Evolutionary conservation across 176 grass and related monocot species (phyloP), one percentile per base, ranked within the genome.

Genomic region (Triticum aestivum): DNA sequence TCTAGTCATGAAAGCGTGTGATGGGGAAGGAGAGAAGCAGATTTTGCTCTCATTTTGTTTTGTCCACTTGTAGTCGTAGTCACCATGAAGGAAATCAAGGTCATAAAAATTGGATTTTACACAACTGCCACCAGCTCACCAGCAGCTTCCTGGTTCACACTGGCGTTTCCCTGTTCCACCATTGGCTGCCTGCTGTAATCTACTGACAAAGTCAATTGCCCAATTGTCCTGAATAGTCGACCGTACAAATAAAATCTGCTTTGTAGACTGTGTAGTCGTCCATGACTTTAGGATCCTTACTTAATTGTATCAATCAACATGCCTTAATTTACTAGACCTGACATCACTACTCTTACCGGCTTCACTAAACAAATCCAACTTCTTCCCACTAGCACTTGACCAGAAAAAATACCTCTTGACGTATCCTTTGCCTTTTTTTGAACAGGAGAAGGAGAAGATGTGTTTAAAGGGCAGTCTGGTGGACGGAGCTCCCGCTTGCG

Each of bases 1-100:
- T 72, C 13, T 84, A 54, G 72, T 79, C 13, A 54, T 18, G 73
- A 38, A 83, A 14, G 80, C 64, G 54, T 56, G 79, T 4, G 64
- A 73, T 59, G 32, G 45, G 13, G 45, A 35, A 59, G 23, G 41
- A 79, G 62, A 79, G 54, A 64, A 21, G 12, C 4, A 39, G 15
- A 4, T 86, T 14, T 18, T 73, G 29, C 54, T 26, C 45, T 6
- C 29, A 38, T 65, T 47, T 73, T 21, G 59, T 6, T 8, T 15
- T 75, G 11, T 9, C 54, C 39, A 8, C 37, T 21, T 41, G 17
- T 61, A 75, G 59, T 41, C 56, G 17, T 66, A 44, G 33, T 73
- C 68, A 74, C 18, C 17, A 3, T 4, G 66, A 54, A 56, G n/a
- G n/a, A 80, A 66, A 75, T 27, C 23, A 20, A 8, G 34, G 77